These are phyloP conservation scores for Saprolegnia diclina DNA, from an alignment of 352 stramenopile genomes.

Conservation along the genomic window DNA sequence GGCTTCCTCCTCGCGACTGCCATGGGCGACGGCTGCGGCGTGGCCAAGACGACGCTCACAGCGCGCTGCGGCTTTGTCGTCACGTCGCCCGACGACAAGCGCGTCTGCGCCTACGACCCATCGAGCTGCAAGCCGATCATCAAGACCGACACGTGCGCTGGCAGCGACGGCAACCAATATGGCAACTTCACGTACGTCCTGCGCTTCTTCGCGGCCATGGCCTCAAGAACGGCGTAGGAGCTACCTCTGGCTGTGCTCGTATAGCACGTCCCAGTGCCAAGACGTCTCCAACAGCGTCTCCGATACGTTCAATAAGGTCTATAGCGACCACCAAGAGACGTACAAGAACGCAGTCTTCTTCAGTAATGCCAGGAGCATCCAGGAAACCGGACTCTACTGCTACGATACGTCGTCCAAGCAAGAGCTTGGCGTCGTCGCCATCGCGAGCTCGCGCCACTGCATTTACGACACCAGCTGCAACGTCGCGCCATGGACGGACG, in stretches of 20 bases:
- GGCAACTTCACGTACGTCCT: neutral
- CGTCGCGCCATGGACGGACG: neutral
- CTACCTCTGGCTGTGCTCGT: slow-evolving; percentile 11
- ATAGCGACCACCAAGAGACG: slow-evolving; percentile 7
- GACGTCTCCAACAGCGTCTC: neutral
- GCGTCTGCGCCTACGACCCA: slow-evolving; percentile 18
- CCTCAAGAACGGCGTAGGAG: neutral
- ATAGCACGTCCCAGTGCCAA: slow-evolving; percentile 3
- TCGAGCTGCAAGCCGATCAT: slow-evolving; percentile 14
- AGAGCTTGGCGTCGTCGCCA: neutral
- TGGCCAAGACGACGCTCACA: slow-evolving; percentile 8
- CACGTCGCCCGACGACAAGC: neutral
- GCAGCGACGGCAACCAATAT: neutral
- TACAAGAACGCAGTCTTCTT: slow-evolving; percentile 1
- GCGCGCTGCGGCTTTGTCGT: slow-evolving; percentile 17
- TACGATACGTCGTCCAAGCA: slow-evolving; percentile 3
- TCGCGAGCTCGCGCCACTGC: slow-evolving; percentile 7
- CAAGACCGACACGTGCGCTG: slow-evolving; percentile 2
- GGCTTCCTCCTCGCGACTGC: neutral
- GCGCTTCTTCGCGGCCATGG: neutral
- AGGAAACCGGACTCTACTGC: slow-evolving; percentile 13
- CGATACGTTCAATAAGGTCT: slow-evolving; percentile 12
- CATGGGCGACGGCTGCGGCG: neutral
- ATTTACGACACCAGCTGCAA: slow-evolving; percentile 12
- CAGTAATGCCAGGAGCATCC: slow-evolving; percentile 1